Percentiles rank a stretch among this genome's conserved stretches.
phyloP scores from a whole-genome alignment of 768 basidiomycete species.

The Mycena latifolia region DNA sequence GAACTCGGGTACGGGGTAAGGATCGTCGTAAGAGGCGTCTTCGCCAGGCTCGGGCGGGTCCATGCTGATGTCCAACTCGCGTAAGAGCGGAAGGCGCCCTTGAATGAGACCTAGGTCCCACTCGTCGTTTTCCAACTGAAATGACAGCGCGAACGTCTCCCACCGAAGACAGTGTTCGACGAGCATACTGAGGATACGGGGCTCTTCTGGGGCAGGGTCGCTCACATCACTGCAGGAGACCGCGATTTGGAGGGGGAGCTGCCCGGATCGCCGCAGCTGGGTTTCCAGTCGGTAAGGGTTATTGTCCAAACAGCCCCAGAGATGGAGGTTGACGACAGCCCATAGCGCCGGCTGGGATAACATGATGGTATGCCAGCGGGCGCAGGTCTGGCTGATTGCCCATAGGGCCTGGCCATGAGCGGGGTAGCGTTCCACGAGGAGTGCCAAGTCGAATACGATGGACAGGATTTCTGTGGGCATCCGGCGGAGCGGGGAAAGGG shows the following conservation, averaged over 20 bases:
- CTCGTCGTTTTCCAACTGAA: background rate
- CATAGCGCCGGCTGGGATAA: constrained; percentile 7
- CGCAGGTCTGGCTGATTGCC: constrained; percentile 8
- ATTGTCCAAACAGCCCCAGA: too few species aligned
- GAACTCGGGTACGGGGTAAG: too few species aligned
- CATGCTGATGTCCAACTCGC: background rate
- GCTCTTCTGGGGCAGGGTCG: background rate
- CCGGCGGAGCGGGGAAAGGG: constrained; percentile 10
- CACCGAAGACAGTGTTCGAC: background rate
- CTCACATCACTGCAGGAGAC: background rate
- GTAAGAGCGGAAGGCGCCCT: background rate
- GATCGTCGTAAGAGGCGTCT: too few species aligned
- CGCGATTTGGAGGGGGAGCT: background rate
- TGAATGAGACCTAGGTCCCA: background rate
- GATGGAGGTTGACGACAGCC: background rate
- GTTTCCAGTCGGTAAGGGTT: too few species aligned
- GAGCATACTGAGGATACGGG: background rate
- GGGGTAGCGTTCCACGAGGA: background rate
- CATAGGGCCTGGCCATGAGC: constrained; percentile 8
- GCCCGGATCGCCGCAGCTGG: background rate
- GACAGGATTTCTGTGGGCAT: constrained; percentile 16
- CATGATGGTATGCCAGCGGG: constrained; percentile 12
- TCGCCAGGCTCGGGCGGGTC: background rate
- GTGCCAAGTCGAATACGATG: constrained; percentile 6
- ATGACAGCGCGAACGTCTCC: background rate